Evolutionary conservation across 2,329 filamentous ascomycete genomes (phyloP), one percentile per base, ranked within the genome.

Genomic region (Colletotrichum endophyticum): DNA sequence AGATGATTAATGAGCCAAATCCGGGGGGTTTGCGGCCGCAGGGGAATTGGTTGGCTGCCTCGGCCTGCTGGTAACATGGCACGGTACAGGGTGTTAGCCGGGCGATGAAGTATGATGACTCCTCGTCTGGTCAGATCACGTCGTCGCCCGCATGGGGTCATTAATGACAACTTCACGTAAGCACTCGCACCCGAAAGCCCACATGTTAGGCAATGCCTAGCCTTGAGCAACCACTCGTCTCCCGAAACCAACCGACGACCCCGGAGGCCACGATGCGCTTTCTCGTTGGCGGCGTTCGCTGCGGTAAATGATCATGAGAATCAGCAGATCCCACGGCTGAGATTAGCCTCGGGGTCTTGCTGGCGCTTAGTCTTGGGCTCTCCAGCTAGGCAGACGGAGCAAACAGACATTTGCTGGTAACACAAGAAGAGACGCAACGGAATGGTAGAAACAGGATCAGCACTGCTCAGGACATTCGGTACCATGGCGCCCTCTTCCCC

Each of bases 161-260:
- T 66, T 74, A 44, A 74, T 61, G 71, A 70, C 70, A 70, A 34
- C 74, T 76, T 76, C 71, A 74, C 70, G 57, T 70, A 76, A 69
- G 74, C 71, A 76, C 34, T 53, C 59, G 57, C 36, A 63, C 34
- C 73, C 56, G n/a, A 63, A 25, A 68, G 56, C 16, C 70, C 70
- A 68, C 34, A 72, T 59, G 62, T 59, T 39, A 44, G 66, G 32
- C 70, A 28, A 72, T 34, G 67, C 67, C 36, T 22, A 73, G 74
- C 57, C 44, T 61, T 66, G 64, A 44, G 61, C 32, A 66, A 57
- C 57, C 57, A 25, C 36, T 28, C 44, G 44, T 34, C 34, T 61
- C 59, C 74, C 70, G 64, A 76, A 59, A 70, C 22, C 64, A 69
- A 49, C 59, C 74, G 66, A 70, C 16, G 59, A 49, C 39, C 27